Evolutionary conservation across 2,329 filamentous ascomycete species (phyloP).

Genomic region (Stachybotrys chartarum): DNA sequence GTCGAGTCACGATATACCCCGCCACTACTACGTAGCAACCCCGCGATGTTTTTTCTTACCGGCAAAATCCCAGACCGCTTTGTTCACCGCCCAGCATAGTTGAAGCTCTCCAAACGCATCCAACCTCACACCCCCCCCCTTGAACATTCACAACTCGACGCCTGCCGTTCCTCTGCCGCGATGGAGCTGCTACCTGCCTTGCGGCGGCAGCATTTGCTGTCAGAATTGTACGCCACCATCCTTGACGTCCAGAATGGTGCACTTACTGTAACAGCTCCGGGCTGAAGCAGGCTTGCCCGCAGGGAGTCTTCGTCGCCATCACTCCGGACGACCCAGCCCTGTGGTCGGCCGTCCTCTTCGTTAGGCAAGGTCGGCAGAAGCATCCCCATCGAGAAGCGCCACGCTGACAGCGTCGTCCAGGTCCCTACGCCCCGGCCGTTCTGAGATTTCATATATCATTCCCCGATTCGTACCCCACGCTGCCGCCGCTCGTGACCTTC

Average conservation of each 20-base stretch:
- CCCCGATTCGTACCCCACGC: slow-evolving; percentile 67
- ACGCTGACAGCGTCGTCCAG: slow-evolving; percentile 33
- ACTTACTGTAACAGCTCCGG: slow-evolving; percentile 53
- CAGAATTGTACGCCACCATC: slow-evolving; percentile 63
- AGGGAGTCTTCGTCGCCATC: slow-evolving; percentile 80
- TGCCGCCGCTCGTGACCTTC: slow-evolving; percentile 82
- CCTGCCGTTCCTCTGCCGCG: too few relatives aligned
- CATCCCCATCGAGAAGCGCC: neutral
- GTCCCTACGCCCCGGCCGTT: slow-evolving; percentile 81
- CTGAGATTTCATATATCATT: slow-evolving; percentile 89
- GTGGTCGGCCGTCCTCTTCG: slow-evolving; percentile 89
- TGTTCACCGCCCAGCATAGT: slow-evolving; percentile 11
- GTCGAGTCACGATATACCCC: slow-evolving; percentile 7
- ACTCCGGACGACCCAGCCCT: slow-evolving; percentile 72
- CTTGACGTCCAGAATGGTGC: slow-evolving; percentile 1
- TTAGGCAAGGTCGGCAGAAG: slow-evolving; percentile 63
- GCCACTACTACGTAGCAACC: slow-evolving; percentile 13
- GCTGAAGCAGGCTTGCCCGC: slow-evolving; percentile 73
- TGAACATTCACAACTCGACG: too few relatives aligned
- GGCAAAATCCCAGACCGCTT: slow-evolving; percentile 22
- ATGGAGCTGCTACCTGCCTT: slow-evolving; percentile 46
- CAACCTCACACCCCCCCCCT: too few relatives aligned
- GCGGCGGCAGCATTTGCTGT: slow-evolving; percentile 67
- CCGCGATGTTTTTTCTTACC: slow-evolving; percentile 1
- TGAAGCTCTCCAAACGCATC: neutral